A percentile compares a stretch with the other conserved stretches of the same genome.
Evolutionary conservation across 495 filamentous ascomycete species (phyloP).

Genomic region (Wilcoxina mikolae): DNA sequence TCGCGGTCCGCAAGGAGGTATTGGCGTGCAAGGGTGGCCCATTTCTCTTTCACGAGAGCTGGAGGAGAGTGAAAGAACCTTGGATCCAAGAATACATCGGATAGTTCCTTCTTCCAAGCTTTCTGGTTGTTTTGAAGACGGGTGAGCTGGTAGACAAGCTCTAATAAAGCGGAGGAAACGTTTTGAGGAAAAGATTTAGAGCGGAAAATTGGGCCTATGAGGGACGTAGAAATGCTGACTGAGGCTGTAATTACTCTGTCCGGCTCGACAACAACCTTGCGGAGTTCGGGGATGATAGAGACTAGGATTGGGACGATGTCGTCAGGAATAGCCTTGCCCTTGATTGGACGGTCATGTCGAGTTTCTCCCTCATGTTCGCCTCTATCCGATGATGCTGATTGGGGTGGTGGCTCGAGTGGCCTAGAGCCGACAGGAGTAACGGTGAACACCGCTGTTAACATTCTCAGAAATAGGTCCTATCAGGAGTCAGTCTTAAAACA

Average conservation of each 20-base stretch:
- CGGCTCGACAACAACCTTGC: constrained; percentile 69
- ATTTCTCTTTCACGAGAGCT: constrained; percentile 50
- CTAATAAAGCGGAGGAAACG: constrained; percentile 52
- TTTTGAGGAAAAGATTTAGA: constrained; percentile 82
- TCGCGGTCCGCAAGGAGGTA: constrained; percentile 79
- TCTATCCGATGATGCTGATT: not conserved
- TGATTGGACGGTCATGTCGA: constrained; percentile 12
- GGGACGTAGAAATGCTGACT: constrained; percentile 62
- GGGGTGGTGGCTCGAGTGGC: constrained; percentile 13
- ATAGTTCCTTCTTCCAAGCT: constrained; percentile 81
- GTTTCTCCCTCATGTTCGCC: constrained; percentile 7
- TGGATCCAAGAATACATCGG: constrained; percentile 79
- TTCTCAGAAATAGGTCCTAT: constrained; percentile 74
- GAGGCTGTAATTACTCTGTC: constrained; percentile 69
- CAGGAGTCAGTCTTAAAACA: constrained; percentile 16
- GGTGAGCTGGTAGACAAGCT: constrained; percentile 61
- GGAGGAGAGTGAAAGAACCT: constrained; percentile 61
- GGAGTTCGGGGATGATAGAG: constrained; percentile 62
- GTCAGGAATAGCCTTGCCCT: constrained; percentile 40
- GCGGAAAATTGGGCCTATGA: constrained; percentile 69
- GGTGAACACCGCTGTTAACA: constrained; percentile 82
- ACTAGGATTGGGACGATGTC: constrained; percentile 71
- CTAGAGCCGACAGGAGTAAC: constrained; percentile 53
- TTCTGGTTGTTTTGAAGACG: constrained; percentile 68
- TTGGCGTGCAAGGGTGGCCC: constrained; percentile 71